These are phyloP conservation scores for Arthrobotrys megalospora DNA, from an alignment of 2,329 filamentous ascomycete genomes.

Conservation along the genomic window DNA sequence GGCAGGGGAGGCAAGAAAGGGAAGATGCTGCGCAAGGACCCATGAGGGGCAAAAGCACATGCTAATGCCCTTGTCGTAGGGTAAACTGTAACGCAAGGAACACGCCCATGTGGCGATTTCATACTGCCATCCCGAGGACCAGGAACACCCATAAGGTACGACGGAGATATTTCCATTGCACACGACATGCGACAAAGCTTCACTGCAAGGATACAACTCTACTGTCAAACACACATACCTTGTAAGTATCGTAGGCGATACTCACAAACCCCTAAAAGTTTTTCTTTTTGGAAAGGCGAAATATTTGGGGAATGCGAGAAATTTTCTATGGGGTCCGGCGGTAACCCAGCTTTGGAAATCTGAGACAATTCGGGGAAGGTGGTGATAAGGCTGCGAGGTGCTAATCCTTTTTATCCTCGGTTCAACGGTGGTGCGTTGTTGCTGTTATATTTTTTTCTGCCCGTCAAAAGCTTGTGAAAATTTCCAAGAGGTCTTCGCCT, in stretches of 20 bases:
- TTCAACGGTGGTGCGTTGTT: slow-evolving; percentile 29
- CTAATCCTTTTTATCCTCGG: slow-evolving; percentile 35
- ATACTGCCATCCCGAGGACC: slow-evolving; percentile 43
- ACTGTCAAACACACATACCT: slow-evolving; percentile 38
- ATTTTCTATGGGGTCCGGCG: slow-evolving; percentile 12
- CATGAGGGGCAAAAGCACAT: slow-evolving; percentile 30
- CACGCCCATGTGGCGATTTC: slow-evolving; percentile 45
- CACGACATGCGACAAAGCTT: slow-evolving; percentile 22
- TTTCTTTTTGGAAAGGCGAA: slow-evolving; percentile 4
- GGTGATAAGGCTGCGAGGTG: slow-evolving; percentile 39
- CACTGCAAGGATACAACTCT: slow-evolving; percentile 5
- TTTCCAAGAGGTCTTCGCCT: slow-evolving; percentile 9
- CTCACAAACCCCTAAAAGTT: slow-evolving; percentile 38
- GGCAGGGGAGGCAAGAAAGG: slow-evolving; percentile 7
- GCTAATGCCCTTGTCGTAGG: slow-evolving; percentile 17
- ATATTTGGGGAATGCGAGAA: slow-evolving; percentile 11
- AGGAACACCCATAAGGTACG: slow-evolving; percentile 42
- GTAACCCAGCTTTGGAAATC: slow-evolving; percentile 28
- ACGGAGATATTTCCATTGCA: slow-evolving; percentile 50
- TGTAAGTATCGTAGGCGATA: slow-evolving; percentile 47
- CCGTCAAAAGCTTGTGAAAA: slow-evolving; percentile 37
- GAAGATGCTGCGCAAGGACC: slow-evolving; percentile 34
- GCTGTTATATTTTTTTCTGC: slow-evolving; percentile 19
- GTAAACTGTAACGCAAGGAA: slow-evolving; percentile 21
- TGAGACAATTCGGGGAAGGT: slow-evolving; percentile 54